Evolutionary conservation across 2,329 filamentous ascomycete species (phyloP).

Genomic region (Aspergillus latus): DNA sequence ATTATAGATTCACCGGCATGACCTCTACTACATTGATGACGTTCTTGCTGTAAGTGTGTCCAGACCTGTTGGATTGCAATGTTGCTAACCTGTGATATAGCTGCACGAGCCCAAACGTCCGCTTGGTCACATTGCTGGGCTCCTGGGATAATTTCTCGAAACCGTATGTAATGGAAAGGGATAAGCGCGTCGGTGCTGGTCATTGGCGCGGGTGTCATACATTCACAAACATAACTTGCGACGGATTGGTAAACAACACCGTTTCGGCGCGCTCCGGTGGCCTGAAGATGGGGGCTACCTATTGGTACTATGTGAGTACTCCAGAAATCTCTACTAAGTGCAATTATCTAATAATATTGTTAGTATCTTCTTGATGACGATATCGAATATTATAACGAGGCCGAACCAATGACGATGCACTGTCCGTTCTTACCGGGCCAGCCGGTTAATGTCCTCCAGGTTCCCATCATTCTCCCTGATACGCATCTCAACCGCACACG

Average conservation of each 20-base stretch:
- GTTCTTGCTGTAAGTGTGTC: constrained; percentile 36
- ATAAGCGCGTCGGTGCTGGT: constrained; percentile 69
- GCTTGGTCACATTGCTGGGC: constrained; percentile 75
- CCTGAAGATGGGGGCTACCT: constrained; percentile 87
- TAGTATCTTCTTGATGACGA: constrained; percentile 83
- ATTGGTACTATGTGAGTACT: constrained; percentile 89
- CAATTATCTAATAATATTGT: constrained; percentile 26
- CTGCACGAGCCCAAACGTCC: constrained; percentile 40
- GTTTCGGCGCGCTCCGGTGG: constrained; percentile 68
- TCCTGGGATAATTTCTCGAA: constrained; percentile 94
- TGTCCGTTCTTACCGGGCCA: constrained; percentile 90
- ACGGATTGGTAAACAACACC: constrained; percentile 61
- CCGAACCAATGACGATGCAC: constrained; percentile 69
- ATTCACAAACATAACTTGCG: constrained; percentile 81
- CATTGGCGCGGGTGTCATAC: constrained; percentile 87
- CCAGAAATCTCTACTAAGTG: not conserved
- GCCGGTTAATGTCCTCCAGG: constrained; percentile 76
- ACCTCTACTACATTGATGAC: constrained; percentile 39
- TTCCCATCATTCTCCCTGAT: constrained; percentile 67
- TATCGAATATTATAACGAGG: constrained; percentile 71
- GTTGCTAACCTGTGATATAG: constrained; percentile 26
- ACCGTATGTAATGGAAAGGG: constrained; percentile 77
- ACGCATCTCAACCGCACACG: constrained; percentile 52
- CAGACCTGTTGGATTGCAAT: not conserved
- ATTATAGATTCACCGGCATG: constrained; percentile 22